These are phyloP conservation scores for Leccinum subgranulosum DNA, from an alignment of 768 basidiomycete genomes.

Conservation along the genomic window DNA sequence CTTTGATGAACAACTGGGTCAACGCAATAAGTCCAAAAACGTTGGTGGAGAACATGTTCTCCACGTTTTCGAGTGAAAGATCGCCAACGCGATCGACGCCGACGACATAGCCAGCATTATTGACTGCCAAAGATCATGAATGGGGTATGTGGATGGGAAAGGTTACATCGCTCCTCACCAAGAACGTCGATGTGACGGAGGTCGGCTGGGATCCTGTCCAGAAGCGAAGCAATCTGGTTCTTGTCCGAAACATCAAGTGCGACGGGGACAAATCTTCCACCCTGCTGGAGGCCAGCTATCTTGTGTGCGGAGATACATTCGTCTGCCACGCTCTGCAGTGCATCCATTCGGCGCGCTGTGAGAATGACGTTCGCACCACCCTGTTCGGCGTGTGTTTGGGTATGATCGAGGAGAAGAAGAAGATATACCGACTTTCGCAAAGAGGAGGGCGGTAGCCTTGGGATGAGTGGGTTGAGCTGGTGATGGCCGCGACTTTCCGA, in stretches of 20 bases:
- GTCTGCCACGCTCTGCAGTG: conserved; percentile 65
- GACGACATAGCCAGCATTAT: conserved; percentile 87
- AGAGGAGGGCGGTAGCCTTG: conserved; percentile 84
- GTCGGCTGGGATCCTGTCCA: conserved; percentile 67
- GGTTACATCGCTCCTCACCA: conserved; percentile 43
- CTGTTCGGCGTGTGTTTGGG: conserved; percentile 32
- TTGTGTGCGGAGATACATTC: conserved; percentile 68
- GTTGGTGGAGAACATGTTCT: conserved; percentile 78
- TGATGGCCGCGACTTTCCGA: neutral
- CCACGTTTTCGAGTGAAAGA: conserved; percentile 72
- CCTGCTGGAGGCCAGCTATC: conserved; percentile 64
- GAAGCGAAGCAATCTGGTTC: conserved; percentile 62
- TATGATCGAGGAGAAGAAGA: neutral
- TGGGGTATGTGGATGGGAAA: neutral
- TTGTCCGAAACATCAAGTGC: conserved; percentile 81
- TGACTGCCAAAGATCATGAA: conserved; percentile 36
- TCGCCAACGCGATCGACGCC: conserved; percentile 87
- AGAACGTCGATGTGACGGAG: conserved; percentile 79
- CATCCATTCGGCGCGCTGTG: conserved; percentile 73
- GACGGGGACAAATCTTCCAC: conserved; percentile 73
- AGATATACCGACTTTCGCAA: conserved; percentile 63
- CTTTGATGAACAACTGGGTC: conserved; percentile 70
- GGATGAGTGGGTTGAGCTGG: neutral
- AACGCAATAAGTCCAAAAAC: conserved; percentile 84
- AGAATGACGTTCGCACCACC: conserved; percentile 88